Evolutionary conservation across 2,329 filamentous ascomycete genomes (phyloP).

Genomic region (Ceratocystis diversiconidia): DNA sequence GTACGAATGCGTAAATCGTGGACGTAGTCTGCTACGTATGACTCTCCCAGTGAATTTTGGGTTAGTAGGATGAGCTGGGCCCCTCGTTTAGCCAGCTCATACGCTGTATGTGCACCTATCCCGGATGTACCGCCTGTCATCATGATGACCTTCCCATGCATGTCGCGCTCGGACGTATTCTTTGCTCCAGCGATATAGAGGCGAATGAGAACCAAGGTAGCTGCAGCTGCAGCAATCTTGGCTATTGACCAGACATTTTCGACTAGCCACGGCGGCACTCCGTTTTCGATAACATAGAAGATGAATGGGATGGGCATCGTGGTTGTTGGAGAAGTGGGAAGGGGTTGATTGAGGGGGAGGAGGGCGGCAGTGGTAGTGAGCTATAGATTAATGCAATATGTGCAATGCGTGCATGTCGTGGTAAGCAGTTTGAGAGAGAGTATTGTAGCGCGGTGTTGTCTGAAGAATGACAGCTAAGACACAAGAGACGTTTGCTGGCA

Average conservation of each 20-base stretch:
- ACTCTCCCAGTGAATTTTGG: conserved; percentile 63
- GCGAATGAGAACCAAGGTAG: conserved; percentile 42
- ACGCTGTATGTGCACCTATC: conserved; percentile 64
- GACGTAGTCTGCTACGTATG: conserved; percentile 85
- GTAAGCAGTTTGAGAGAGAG: neutral
- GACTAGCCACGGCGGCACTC: conserved; percentile 36
- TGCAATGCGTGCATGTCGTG: neutral
- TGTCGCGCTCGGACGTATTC: conserved; percentile 63
- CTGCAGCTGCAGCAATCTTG: conserved; percentile 27
- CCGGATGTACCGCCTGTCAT: conserved; percentile 91
- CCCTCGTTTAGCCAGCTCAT: conserved; percentile 62
- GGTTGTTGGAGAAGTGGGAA: conserved; percentile 7
- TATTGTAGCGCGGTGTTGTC: neutral
- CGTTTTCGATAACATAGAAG: conserved; percentile 33
- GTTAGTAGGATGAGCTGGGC: conserved; percentile 87
- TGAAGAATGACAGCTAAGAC: too few relatives aligned
- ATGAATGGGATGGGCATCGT: conserved; percentile 41
- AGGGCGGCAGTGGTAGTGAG: neutral
- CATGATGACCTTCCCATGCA: conserved; percentile 90
- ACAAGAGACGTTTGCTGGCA: too few relatives aligned
- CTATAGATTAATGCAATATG: neutral
- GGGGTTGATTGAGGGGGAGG: neutral
- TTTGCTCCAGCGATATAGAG: conserved; percentile 60
- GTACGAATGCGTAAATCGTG: conserved; percentile 68
- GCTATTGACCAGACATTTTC: conserved; percentile 31